Base-by-base conservation (phyloP, 2,329 filamentous ascomycete species). In the Microcyclospora tardicrescens region DNA sequence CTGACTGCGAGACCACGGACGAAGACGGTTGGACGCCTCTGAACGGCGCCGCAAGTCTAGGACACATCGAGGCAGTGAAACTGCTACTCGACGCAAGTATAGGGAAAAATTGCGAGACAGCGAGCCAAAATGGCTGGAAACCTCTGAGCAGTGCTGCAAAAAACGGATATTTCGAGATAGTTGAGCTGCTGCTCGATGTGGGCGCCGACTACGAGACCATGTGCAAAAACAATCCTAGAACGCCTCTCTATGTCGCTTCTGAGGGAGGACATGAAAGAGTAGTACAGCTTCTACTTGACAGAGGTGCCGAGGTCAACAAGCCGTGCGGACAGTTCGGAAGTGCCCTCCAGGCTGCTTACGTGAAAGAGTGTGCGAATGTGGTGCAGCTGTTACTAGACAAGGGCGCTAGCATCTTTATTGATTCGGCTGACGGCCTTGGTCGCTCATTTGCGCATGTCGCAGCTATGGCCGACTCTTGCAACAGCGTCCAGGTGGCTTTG, bases 341-440 rank as follows among this genome's bases (percentile, higher is more conserved):
- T 38, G 42, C 49, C 5, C 41, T 56, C 3, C 35, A 41, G n/a
- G 40, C 38, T 48, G 51, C 11, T 40, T 49, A 39, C 36, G 50
- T 16, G 36, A 43, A 28, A 30, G 42, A 29, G 30, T 35, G 42
- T n/a, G 32, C 24, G 24, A 40, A 44, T 12, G 47, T 53, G 33
- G 49, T 52, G 14, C 29, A 45, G 37, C 34, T 51, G 3, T 41
- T 59, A 10, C 42, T 58, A 9, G 38, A 43, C n/a, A 42, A 49
- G 14, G 54, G 51, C 11, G 51, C 54, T 9, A 43, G 52, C 24
- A 32, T 47, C 15, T 42, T 5, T 24, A 4, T 5, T 8, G 4
- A 4, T 24, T 5, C 4, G 4, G 4, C 4, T 24, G 19, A 24
- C 19, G 8, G 19, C 19, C 19, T 24, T 4, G 19, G 19, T 4